These are phyloP conservation scores for Dalbergia cultrata DNA, from an alignment of 306 rosid species.

Conservation along the genomic window DNA sequence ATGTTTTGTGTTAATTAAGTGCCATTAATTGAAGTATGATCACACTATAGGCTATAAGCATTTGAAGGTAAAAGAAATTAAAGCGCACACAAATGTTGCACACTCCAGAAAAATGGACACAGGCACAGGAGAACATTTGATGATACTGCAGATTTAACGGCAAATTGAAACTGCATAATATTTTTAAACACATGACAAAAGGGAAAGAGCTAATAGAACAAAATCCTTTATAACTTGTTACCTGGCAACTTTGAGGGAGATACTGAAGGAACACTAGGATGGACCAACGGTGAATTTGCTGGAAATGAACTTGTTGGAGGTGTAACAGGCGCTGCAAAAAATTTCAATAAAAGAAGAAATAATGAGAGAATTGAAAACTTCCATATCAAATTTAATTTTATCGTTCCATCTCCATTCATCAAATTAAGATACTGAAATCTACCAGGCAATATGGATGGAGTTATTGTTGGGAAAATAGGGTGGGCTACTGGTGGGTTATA, in stretches of 20 bases:
- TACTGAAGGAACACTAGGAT: slow-evolving; percentile 50
- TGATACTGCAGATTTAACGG: slow-evolving; percentile 7
- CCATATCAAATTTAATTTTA: neutral
- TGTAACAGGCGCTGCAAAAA: slow-evolving; percentile 51
- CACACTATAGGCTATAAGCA: neutral
- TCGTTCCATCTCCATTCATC: neutral
- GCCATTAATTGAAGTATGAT: slow-evolving; percentile 23
- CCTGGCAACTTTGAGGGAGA: slow-evolving; percentile 60
- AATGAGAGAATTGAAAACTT: slow-evolving; percentile 23
- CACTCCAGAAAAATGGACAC: neutral
- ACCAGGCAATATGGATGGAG: slow-evolving; percentile 61
- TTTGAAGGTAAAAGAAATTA: slow-evolving; percentile 12
- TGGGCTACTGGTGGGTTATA: slow-evolving; percentile 42
- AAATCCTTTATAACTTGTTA: slow-evolving; percentile 22
- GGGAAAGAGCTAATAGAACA: neutral
- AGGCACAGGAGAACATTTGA: neutral
- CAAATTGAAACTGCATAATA: neutral
- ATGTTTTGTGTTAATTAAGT: slow-evolving; percentile 29
- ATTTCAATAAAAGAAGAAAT: slow-evolving; percentile 18
- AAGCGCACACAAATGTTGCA: neutral
- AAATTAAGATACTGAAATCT: slow-evolving; percentile 22
- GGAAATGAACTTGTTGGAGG: slow-evolving; percentile 56
- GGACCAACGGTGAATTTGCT: slow-evolving; percentile 46
- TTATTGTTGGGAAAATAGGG: slow-evolving; percentile 39
- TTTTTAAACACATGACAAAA: neutral